Evolutionary conservation across 1,139 yeast genomes (phyloP).

Genomic region (Lodderomyces pseudojiufengensis): DNA sequence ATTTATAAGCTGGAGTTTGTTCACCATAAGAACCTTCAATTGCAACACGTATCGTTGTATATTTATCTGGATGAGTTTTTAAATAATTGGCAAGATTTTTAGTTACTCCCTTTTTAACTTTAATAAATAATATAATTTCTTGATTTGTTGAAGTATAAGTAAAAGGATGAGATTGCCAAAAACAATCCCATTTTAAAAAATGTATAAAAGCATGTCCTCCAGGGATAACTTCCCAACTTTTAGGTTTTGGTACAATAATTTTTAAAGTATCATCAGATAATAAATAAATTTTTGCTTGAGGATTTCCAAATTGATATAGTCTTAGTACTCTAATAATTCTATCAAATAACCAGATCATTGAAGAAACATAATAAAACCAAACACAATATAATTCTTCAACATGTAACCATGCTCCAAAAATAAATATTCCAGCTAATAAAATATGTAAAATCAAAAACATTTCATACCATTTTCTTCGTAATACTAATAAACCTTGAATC

Average conservation of each 20-base stretch:
- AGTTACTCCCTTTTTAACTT: slow-evolving; percentile 40
- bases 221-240: slow-evolving; percentile 39
- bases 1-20: slow-evolving; percentile 25
- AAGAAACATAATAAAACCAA: slow-evolving; percentile 36
- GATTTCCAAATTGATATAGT: slow-evolving; percentile 38
- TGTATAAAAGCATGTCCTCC: slow-evolving; percentile 54
- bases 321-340: slow-evolving; percentile 35
- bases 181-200: slow-evolving; percentile 33
- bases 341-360: slow-evolving; percentile 45
- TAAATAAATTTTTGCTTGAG: slow-evolving; percentile 47
- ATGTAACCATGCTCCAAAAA: slow-evolving; percentile 44
- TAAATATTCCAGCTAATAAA: slow-evolving; percentile 37
- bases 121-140: slow-evolving; percentile 27
- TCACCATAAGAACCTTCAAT: slow-evolving; percentile 45
- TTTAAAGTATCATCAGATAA: slow-evolving; percentile 40
- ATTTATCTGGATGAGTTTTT: slow-evolving; percentile 22
- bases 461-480: slow-evolving; percentile 45
- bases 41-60: slow-evolving; percentile 32
- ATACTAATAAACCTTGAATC: slow-evolving; percentile 38
- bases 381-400: slow-evolving; percentile 38
- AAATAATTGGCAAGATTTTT: slow-evolving; percentile 29
- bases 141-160: slow-evolving; percentile 28
- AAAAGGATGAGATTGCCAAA: slow-evolving; percentile 47
- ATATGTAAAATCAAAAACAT: slow-evolving; percentile 41
- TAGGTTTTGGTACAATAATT: slow-evolving; percentile 38